phyloP scores from a whole-genome alignment of 2,329 filamentous ascomycete genomes.

The Tothia fuscella region DNA sequence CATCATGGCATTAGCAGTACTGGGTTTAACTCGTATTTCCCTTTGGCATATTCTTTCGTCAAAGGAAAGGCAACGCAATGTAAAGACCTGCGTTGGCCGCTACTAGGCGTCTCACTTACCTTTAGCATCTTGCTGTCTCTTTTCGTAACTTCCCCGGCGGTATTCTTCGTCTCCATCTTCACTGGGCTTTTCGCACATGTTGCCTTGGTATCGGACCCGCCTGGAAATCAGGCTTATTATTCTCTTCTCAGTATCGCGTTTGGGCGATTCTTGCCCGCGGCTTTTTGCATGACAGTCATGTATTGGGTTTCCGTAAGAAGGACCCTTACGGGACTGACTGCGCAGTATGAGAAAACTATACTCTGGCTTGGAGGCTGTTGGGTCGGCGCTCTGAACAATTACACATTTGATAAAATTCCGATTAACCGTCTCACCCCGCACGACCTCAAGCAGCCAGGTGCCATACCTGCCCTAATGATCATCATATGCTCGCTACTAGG shows the following conservation, averaged over 20 bases:
- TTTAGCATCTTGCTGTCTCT: conserved; percentile 70
- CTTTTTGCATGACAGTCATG: conserved; percentile 78
- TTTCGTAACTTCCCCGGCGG: conserved; percentile 63
- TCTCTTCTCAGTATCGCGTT: conserved; percentile 65
- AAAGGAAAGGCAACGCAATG: conserved; percentile 53
- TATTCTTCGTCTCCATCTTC: conserved; percentile 81
- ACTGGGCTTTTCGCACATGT: conserved; percentile 79
- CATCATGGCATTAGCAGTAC: conserved; percentile 66
- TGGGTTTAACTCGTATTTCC: conserved; percentile 79
- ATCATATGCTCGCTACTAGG: conserved; percentile 59
- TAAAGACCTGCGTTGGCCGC: conserved; percentile 69
- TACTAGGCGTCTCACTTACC: conserved; percentile 68
- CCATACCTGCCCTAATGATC: conserved; percentile 66
- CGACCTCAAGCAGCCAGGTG: conserved; percentile 82
- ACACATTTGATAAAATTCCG: conserved; percentile 88
- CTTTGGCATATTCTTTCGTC: conserved; percentile 71
- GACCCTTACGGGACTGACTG: conserved; percentile 58
- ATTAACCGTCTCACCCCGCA: conserved; percentile 85
- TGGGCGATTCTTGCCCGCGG: conserved; percentile 73
- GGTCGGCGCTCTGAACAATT: conserved; percentile 85
- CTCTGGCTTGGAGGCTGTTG: conserved; percentile 85
- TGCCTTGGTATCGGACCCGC: conserved; percentile 79
- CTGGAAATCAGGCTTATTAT: conserved; percentile 53
- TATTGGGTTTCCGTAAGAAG: conserved; percentile 72
- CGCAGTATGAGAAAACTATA: conserved; percentile 80